Evolutionary conservation across 768 basidiomycete species (phyloP).

Genomic region (Phallus indusiatus): DNA sequence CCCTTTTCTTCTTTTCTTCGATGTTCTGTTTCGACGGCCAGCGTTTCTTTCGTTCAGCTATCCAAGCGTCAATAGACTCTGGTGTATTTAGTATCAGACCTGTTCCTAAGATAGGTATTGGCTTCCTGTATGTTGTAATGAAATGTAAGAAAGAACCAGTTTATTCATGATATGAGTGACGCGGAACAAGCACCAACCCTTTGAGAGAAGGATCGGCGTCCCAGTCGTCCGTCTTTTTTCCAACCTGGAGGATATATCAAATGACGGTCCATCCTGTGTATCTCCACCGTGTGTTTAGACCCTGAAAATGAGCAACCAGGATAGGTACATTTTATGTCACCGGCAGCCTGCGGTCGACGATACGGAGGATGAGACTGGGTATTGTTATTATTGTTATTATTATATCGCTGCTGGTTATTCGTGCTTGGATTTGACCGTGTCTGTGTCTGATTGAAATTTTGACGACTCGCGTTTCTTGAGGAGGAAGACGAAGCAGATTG

Average conservation of each 20-base stretch:
- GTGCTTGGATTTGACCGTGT: not conserved
- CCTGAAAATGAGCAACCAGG: conserved; percentile 60
- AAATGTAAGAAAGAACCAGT: conserved; percentile 1
- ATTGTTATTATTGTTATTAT: conserved; percentile 11
- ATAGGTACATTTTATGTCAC: conserved; percentile 50
- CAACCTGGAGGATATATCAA: conserved; percentile 72
- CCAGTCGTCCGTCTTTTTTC: conserved; percentile 59
- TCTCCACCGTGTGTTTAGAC: conserved; percentile 60
- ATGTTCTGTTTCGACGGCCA: conserved; percentile 68
- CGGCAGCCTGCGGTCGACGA: conserved; percentile 52
- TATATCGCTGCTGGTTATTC: not conserved
- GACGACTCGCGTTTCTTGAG: not conserved
- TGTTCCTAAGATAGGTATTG: conserved; percentile 71
- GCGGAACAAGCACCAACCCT: conserved; percentile 37
- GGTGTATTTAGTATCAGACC: conserved; percentile 67
- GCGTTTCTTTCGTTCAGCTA: conserved; percentile 76
- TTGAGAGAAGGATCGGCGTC: conserved; percentile 76
- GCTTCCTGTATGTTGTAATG: conserved; percentile 41
- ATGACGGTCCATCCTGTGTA: conserved; percentile 87
- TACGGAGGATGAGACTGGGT: conserved; percentile 15
- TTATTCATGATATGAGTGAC: not conserved
- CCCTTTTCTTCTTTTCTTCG: conserved; percentile 72
- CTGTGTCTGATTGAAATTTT: not conserved
- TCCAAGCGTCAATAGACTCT: conserved; percentile 77
- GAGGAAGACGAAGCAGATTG: not conserved